These are phyloP conservation scores for Globisporangium recalcitrans DNA, from an alignment of 352 stramenopile genomes.

Conservation along the genomic window DNA sequence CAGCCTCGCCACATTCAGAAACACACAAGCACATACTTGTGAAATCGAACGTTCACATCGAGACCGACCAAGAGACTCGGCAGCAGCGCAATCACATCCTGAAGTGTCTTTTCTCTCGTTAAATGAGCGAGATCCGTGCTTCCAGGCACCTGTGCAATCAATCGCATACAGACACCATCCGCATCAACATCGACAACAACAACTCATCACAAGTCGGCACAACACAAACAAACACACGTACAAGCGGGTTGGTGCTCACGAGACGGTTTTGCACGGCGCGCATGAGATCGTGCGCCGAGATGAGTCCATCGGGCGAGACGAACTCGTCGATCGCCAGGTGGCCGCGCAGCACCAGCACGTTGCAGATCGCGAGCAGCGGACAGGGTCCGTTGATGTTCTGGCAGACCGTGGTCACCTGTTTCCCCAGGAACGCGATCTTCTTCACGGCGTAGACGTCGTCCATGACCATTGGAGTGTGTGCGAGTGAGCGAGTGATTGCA, in stretches of 20 bases:
- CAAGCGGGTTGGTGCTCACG: slow-evolving; percentile 74
- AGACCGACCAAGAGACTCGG: slow-evolving; percentile 94
- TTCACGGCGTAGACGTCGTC: slow-evolving; percentile 82
- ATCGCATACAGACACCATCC: background rate
- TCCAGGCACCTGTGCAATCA: slow-evolving; percentile 26
- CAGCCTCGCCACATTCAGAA: background rate
- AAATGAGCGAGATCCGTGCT: slow-evolving; percentile 52
- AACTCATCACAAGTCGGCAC: background rate
- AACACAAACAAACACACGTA: slow-evolving; percentile 18
- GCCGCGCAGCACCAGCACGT: slow-evolving; percentile 92
- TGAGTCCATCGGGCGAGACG: slow-evolving; percentile 53
- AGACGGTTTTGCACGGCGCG: slow-evolving; percentile 87
- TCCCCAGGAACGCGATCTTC: slow-evolving; percentile 69
- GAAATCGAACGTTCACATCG: slow-evolving; percentile 98
- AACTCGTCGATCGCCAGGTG: slow-evolving; percentile 76
- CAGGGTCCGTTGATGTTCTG: slow-evolving; percentile 99
- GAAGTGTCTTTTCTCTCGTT: slow-evolving; percentile 81
- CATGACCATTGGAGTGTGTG: slow-evolving; percentile 18
- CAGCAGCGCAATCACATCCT: slow-evolving; percentile 89
- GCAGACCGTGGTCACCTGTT: slow-evolving; percentile 86
- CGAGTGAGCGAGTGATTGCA: background rate
- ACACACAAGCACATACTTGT: slow-evolving; percentile 42
- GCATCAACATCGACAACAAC: background rate
- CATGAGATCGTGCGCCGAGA: slow-evolving; percentile 89
- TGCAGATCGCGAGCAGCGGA: slow-evolving; percentile 94